Conservation (phyloP, 805 yeast genomes). For the Teunomyces kruisii region DNA sequence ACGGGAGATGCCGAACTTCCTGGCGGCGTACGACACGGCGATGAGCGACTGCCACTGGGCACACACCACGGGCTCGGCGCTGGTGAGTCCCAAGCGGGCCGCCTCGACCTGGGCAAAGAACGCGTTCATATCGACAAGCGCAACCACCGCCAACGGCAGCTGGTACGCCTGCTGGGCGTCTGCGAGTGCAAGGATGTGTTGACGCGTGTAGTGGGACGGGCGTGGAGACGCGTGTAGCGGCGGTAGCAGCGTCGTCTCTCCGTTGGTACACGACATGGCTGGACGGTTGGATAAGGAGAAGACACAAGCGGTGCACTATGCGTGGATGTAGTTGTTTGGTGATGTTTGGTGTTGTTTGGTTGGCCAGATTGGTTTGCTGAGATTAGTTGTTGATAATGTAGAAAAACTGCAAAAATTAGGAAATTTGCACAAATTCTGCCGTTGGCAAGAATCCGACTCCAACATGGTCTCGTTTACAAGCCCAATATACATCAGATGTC, state of each 20-base stretch:
- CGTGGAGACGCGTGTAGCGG: background rate
- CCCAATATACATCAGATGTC: no score
- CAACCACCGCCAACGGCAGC: constrained; percentile 76
- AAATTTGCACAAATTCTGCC: no score
- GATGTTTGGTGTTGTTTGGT: no score
- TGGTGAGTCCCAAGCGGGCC: constrained; percentile 61
- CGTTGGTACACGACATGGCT: background rate
- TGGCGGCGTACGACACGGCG: constrained; percentile 89
- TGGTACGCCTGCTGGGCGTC: constrained; percentile 48
- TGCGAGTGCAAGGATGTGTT: constrained; percentile 49
- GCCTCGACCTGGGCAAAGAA: constrained; percentile 95
- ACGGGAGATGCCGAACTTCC: constrained; percentile 76
- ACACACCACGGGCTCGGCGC: constrained; percentile 84
- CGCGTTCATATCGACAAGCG: constrained; percentile 90
- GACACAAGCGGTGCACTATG: no score
- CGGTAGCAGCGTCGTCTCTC: background rate
- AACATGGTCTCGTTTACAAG: no score
- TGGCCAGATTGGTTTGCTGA: no score
- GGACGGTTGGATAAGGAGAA: no score
- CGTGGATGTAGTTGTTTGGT: no score
- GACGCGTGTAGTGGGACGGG: constrained; percentile 46
- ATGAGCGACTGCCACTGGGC: constrained; percentile 90
- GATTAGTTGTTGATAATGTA: no score
- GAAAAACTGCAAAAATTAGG: no score
- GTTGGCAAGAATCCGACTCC: no score